Percentiles rank a stretch among this genome's conserved stretches.
These are phyloP conservation scores for Prillingera fragicola DNA, from an alignment of 1,284 basidiomycete species.

Conservation along the genomic window DNA sequence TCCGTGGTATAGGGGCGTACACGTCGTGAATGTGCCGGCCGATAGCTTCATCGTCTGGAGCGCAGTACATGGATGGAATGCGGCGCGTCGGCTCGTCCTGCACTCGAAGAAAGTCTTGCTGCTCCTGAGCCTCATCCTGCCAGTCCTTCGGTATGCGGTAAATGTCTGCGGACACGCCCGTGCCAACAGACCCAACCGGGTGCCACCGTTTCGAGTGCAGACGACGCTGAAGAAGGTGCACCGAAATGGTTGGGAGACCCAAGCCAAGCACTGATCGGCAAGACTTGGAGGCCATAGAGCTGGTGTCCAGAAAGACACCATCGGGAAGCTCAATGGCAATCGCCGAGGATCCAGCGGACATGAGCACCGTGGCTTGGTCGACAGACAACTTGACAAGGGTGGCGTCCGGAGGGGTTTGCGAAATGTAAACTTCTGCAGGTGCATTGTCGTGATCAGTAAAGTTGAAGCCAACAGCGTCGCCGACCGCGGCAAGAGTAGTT, in stretches of 20 bases:
- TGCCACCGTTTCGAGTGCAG: constrained; percentile 55
- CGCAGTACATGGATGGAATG: constrained; percentile 56
- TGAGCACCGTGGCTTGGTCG: constrained; percentile 55
- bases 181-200: constrained; percentile 57
- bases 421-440: constrained; percentile 64
- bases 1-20: constrained; percentile 30
- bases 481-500: constrained; percentile 54
- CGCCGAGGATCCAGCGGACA: constrained; percentile 55
- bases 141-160: constrained; percentile 63
- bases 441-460: constrained; percentile 72
- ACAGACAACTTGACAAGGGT: constrained; percentile 65
- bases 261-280: constrained; percentile 41
- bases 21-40: constrained; percentile 25
- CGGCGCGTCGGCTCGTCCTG: constrained; percentile 68
- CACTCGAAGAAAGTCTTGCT: constrained; percentile 61
- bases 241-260: constrained; percentile 18
- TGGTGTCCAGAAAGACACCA: constrained; percentile 63
- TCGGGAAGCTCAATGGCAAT: constrained; percentile 56
- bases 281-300: constrained; percentile 63
- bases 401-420: constrained; percentile 67
- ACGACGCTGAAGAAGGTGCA: constrained; percentile 29
- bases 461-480: constrained; percentile 60
- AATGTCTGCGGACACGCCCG: constrained; percentile 62
- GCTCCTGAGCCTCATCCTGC: constrained; percentile 54
- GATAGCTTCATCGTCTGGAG: constrained; percentile 16